Percentiles rank a stretch among this genome's conserved stretches.
These are phyloP conservation scores for Chlorociboria aeruginascens DNA, from an alignment of 495 filamentous ascomycete genomes.

Conservation along the genomic window DNA sequence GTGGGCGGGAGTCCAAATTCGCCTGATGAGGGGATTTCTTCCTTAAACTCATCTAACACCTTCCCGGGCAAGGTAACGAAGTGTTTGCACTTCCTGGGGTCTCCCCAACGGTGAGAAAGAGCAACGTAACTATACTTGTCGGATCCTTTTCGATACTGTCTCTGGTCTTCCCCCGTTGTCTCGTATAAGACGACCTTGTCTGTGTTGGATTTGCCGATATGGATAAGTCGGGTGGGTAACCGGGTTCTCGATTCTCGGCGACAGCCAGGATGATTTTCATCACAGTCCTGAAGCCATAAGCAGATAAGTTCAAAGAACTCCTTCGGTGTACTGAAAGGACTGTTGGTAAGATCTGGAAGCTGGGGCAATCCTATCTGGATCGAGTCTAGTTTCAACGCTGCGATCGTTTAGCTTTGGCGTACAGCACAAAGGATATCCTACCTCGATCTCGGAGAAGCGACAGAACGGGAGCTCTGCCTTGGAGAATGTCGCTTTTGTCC, in stretches of 20 bases:
- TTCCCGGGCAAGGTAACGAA: constrained; percentile 12
- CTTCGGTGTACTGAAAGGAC: constrained; percentile 3
- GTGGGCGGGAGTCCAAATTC: too few species aligned
- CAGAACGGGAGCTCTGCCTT: too few species aligned
- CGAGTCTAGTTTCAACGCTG: too few species aligned
- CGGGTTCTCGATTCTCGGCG: not conserved
- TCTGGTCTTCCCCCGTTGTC: not conserved
- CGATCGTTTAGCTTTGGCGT: too few species aligned
- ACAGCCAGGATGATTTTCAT: constrained; percentile 5
- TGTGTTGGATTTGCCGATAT: constrained; percentile 11
- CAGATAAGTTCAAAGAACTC: constrained; percentile 13
- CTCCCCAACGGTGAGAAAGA: constrained; percentile 6
- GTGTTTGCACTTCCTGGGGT: not conserved
- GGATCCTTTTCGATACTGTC: too few species aligned
- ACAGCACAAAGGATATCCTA: too few species aligned
- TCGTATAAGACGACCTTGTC: not conserved
- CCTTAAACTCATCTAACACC: too few species aligned
- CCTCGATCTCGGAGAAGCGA: too few species aligned
- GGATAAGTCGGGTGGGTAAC: constrained; percentile 14
- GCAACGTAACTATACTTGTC: too few species aligned
- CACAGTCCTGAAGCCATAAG: constrained; percentile 12
- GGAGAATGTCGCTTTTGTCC: too few species aligned
- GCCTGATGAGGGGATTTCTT: too few species aligned
- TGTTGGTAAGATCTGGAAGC: constrained; percentile 5
- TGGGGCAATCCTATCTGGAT: constrained; percentile 10